These are phyloP conservation scores for Ormosia emarginata DNA, from an alignment of 306 rosid genomes.

Conservation along the genomic window DNA sequence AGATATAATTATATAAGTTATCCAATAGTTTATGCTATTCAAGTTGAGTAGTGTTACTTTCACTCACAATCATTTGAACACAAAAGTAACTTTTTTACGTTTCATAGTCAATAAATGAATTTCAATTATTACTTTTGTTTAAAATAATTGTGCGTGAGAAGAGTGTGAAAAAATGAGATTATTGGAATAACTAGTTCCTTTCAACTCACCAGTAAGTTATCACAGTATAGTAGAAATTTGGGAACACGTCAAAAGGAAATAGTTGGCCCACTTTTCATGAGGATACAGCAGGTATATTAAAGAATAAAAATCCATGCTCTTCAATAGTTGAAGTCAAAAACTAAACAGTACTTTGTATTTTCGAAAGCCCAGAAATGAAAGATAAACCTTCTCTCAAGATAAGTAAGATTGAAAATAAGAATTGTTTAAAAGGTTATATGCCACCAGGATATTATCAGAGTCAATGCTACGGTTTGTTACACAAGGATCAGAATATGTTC, in stretches of 20 bases:
- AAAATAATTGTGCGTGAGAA: not conserved
- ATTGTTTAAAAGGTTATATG: not conserved
- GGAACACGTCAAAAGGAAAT: conserved; percentile 12
- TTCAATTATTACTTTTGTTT: not conserved
- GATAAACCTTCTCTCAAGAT: not conserved
- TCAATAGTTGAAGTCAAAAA: not conserved
- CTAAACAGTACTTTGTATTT: not conserved
- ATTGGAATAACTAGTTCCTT: not conserved
- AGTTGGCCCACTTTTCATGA: not conserved
- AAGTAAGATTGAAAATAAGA: not conserved
- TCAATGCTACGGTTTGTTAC: not conserved
- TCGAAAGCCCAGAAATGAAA: not conserved
- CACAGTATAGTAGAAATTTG: not conserved
- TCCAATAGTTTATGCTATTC: not conserved
- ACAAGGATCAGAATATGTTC: conserved; percentile 5
- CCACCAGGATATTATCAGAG: not conserved
- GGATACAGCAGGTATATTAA: not conserved
- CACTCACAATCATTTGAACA: not conserved
- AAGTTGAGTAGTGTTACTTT: not conserved
- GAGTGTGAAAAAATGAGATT: not conserved
- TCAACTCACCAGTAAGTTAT: not conserved
- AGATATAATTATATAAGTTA: not conserved
- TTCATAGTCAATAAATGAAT: not conserved
- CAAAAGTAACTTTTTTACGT: not conserved
- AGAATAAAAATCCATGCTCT: not conserved